Base-by-base conservation (phyloP, 495 filamentous ascomycete species). In the Acidomyces sp. region DNA sequence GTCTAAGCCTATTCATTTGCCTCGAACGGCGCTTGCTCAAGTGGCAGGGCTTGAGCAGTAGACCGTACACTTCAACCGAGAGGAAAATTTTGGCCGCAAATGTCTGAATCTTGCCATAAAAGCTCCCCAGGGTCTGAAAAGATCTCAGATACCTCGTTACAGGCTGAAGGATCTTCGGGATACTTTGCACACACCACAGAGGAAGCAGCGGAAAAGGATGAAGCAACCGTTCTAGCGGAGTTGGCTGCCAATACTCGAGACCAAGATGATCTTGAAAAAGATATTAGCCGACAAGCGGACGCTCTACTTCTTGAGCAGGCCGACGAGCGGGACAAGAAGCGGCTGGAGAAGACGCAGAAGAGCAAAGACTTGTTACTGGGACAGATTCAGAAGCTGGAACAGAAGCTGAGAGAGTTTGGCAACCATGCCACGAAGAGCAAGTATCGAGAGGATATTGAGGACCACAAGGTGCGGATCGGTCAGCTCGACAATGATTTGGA, bases 261-360 rank as follows among this genome's bases (percentile, higher is more conserved):
- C 54, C 86, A 93, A 55, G 79, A 87, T 59, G 85, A 93, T 37
- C 67, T 68, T 2, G 65, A 67, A 41, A 49, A 58, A 20, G 62
- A 64, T 41, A 61, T 68, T 29, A 61, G 63, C 15, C 48, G 51
- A 22, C 66, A 93, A 65, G 87, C 88, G 1, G 85, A 84, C 48
- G 70, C 73, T 43, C 63, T 82, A 9, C 67, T 95, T 32, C 74
- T 72, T 20, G 82, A 86, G 48, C 79, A 82, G 52, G 86, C 88
- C 18, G 78, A 95, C 55, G 83, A 90, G 60, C 74, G 79, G 36
- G 90, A 97, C 48, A 71, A 75, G 43, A 90, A 85, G 55, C 74
- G 88, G 42, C 72, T 94, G 37, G 81, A 88, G 36, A 90, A 84
- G 56, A 75, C 81, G 1, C 60, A 71, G 34, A 59, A 49, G 1